phyloP scores from a whole-genome alignment of 1,284 basidiomycete genomes.

The Trichosporon ovoides region DNA sequence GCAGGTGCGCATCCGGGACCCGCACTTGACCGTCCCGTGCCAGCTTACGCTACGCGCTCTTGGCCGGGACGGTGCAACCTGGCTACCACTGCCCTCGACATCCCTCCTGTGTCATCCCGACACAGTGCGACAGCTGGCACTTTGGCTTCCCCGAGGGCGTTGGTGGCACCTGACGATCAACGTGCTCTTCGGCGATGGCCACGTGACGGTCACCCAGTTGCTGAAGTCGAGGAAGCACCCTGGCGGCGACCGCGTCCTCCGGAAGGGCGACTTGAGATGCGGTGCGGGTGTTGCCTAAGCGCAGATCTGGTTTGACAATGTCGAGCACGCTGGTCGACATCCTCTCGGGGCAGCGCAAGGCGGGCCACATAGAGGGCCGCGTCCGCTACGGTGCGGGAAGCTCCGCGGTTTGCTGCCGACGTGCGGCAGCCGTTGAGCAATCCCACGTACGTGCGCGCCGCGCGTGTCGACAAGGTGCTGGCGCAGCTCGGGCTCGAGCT shows the following conservation, averaged over 20 bases:
- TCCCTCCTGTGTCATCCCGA: no score
- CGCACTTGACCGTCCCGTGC: no score
- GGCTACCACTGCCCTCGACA: no score
- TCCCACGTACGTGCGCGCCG: slow-evolving; percentile 58
- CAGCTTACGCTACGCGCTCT: no score
- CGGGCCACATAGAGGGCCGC: slow-evolving; percentile 53
- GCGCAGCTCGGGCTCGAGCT: slow-evolving; percentile 67
- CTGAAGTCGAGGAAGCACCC: slow-evolving; percentile 64
- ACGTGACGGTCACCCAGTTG: slow-evolving; percentile 70
- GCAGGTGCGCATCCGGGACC: no score
- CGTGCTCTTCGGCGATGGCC: slow-evolving; percentile 60
- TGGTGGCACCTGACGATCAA: slow-evolving; percentile 65
- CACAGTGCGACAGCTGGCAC: slow-evolving; percentile 11
- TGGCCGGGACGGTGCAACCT: no score
- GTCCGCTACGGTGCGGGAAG: slow-evolving; percentile 78
- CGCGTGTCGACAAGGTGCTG: slow-evolving; percentile 62
- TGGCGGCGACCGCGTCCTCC: slow-evolving; percentile 34
- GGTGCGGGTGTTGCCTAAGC: slow-evolving; percentile 58
- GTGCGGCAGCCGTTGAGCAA: slow-evolving; percentile 75
- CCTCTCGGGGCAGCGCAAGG: slow-evolving; percentile 68
- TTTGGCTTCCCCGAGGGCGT: slow-evolving; percentile 1
- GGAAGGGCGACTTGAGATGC: slow-evolving; percentile 49
- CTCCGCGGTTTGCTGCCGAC: slow-evolving; percentile 73
- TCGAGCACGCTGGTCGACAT: slow-evolving; percentile 78
- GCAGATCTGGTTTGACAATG: slow-evolving; percentile 72